Evolutionary conservation across 768 basidiomycete genomes (phyloP).

Genomic region (Boletus speciosus): DNA sequence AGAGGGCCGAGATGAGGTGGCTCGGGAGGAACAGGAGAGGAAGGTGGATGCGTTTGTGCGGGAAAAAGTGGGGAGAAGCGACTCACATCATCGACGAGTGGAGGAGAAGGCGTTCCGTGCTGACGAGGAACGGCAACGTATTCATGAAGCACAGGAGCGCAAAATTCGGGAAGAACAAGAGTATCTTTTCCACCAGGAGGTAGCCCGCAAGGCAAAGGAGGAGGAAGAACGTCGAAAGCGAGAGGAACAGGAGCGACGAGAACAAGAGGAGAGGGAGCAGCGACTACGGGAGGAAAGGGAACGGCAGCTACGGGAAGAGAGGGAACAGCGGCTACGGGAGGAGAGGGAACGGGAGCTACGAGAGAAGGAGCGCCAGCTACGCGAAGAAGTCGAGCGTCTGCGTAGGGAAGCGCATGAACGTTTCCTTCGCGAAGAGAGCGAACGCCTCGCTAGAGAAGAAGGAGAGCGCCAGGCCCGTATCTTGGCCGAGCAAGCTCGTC

Average conservation of each 20-base stretch:
- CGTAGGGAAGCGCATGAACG: conserved; percentile 5
- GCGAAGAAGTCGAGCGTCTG: conserved; percentile 11
- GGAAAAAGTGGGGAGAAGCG: conserved; percentile 1
- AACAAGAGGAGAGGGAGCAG: conserved; percentile 10
- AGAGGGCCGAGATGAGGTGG: conserved; percentile 13
- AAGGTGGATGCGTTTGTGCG: conserved; percentile 22
- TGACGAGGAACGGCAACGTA: conserved; percentile 15
- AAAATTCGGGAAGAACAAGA: conserved; percentile 23
- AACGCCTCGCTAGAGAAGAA: conserved; percentile 18
- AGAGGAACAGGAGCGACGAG: conserved; percentile 11
- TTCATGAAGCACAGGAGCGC: conserved; percentile 24
- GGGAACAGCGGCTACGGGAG: conserved; percentile 10
- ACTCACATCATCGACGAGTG: conserved; percentile 4
- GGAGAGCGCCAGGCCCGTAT: conserved; percentile 19
- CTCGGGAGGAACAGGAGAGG: conserved; percentile 9
- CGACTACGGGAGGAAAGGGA: conserved; percentile 3
- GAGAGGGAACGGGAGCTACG: background rate
- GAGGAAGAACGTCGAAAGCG: conserved; percentile 8
- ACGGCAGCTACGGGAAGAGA: conserved; percentile 10
- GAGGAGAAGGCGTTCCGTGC: conserved; percentile 16
- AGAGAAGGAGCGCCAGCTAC: too few species aligned
- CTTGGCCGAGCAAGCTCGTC: conserved; percentile 19
- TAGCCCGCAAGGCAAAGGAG: conserved; percentile 13
- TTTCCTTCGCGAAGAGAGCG: conserved; percentile 10
- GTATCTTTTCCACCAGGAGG: conserved; percentile 1